Evolutionary conservation across 1,139 yeast species (phyloP), one percentile per base, ranked within the genome.

Genomic region (Pichia inconspicua): DNA sequence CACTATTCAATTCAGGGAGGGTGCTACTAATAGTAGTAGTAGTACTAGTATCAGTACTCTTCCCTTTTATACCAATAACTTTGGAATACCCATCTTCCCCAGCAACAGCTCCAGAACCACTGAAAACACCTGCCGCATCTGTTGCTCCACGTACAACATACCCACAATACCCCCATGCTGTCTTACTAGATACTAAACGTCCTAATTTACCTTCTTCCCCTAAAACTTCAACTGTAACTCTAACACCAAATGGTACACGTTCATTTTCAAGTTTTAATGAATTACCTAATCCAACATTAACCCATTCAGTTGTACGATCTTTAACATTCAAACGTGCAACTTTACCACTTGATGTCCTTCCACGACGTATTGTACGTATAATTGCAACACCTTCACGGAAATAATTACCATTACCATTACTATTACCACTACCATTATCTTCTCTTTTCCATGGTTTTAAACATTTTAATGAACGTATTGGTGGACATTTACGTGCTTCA

Each of bases 101-200:
- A 50, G 81, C 77, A 15, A 81, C 76, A 65, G 76, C 27, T 7
- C 79, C 80, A 45, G 84, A 73, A 58, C 84, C 86, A 9, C 94
- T 82, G 65, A 87, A 89, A 0, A 89, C 67, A 17, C 79, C 71
- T 43, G 80, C 77, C 58, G 88, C 81, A 11, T 69, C 63, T 45
- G 71, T 70, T 3, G 85, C 86, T 17, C 83, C 67, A 49, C 97
- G 71, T 3, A 89, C 90, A 52, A 75, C 78, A 64, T 84, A 89
- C 0, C 95, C 96, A 37, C 77, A 74, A 0, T 89, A 89, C 5
- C 85, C 86, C 60, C 86, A 87, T 0, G 95, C 95, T 45, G 77
- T 79, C 17, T 68, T 57, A 4, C 95, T 89, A 1, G 90, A 77
- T 0, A 86, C 94, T 8, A 87, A 77, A 48, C 75, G 75, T 49